A percentile compares a stretch with the other conserved stretches of the same genome.
phyloP scores from a whole-genome alignment of 1,139 yeast genomes.

The Pichia sp. region DNA sequence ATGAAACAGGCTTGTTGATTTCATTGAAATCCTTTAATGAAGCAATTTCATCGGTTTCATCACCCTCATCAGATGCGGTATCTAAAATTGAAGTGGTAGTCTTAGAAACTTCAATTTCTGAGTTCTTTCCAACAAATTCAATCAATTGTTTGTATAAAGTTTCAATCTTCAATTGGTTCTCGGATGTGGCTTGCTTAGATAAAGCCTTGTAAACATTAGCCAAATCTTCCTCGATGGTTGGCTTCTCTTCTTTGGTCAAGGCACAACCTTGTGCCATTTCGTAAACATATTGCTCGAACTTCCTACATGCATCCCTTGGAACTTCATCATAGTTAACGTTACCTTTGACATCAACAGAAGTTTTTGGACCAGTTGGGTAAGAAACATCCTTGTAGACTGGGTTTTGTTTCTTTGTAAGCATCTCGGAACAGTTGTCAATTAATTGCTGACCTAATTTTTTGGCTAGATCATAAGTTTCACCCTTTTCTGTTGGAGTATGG shows the following conservation, averaged over 20 bases:
- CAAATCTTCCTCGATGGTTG: slow-evolving; percentile 80
- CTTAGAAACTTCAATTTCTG: slow-evolving; percentile 55
- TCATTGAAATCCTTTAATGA: slow-evolving; percentile 71
- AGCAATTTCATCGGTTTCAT: slow-evolving; percentile 71
- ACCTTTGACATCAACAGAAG: slow-evolving; percentile 84
- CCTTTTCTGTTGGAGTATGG: slow-evolving; percentile 83
- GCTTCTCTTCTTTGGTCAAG: slow-evolving; percentile 62
- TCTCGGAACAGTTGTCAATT: slow-evolving; percentile 92
- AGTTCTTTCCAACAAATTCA: slow-evolving; percentile 63
- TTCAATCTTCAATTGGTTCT: slow-evolving; percentile 74
- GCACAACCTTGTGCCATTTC: slow-evolving; percentile 97
- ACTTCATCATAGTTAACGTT: slow-evolving; percentile 78
- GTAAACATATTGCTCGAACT: slow-evolving; percentile 89
- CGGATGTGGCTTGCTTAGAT: slow-evolving; percentile 58
- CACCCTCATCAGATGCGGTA: slow-evolving; percentile 40
- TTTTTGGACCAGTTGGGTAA: slow-evolving; percentile 92
- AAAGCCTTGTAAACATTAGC: slow-evolving; percentile 80
- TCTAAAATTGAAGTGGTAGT: slow-evolving; percentile 40
- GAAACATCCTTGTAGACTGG: slow-evolving; percentile 96
- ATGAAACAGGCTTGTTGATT: slow-evolving; percentile 68
- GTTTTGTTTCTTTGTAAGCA: slow-evolving; percentile 47
- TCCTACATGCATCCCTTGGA: slow-evolving; percentile 86
- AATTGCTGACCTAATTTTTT: slow-evolving; percentile 87
- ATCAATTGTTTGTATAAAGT: slow-evolving; percentile 74
- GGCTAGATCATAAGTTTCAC: slow-evolving; percentile 85